Evolutionary conservation across 352 stramenopile species (phyloP), one percentile per base, ranked within the genome.

Genomic region (Pythium guiyangense): DNA sequence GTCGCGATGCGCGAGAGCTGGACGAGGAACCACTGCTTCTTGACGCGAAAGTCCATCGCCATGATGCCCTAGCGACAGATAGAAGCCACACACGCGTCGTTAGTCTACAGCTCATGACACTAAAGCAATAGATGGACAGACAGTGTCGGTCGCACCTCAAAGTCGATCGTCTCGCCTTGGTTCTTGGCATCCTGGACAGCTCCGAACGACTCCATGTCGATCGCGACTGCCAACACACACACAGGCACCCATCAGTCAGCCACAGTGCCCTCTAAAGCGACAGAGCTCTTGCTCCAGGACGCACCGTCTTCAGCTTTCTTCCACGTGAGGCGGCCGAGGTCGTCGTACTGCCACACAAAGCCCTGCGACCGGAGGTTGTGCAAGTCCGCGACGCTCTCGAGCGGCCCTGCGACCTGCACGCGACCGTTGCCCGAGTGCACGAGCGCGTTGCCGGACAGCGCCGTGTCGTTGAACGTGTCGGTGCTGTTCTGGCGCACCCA

Each of bases 1-100:
- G 77, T 86, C 18, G 79, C 81, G 48, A 90, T 79, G 10, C 73
- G 74, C 8, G 79, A 73, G 40, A 92, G 54, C 26, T 88, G 74
- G 29, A 88, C 69, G 35, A 92, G 71, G 67, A 92, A 92, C 81
- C 81, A 92, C 63, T 88, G 80, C 63, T 92, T 92, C 66, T 92
- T 92, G 50, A 77, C 69, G 12, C 74, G 79, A 49, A 92, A 92
- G 25, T 82, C 68, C 51, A 92, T 69, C 31, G 81, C 81, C 79
- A 90, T 92, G 54, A 90, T 76, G 39, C 81, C 81, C 64, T 80
- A 43, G 1, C 67, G 17, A 46, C 18, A 1, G 14, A 50, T 14
- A 46, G 42, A 34, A 17, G 3, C 20, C 49, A 40, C 6, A 31
- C 42, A 17, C 29, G 6, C 17, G 10, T 14, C 15, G 18, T 40